Percentiles rank a stretch among this genome's conserved stretches.
Conservation (phyloP, 2,329 filamentous ascomycete genomes). For the Hortaea werneckii region DNA sequence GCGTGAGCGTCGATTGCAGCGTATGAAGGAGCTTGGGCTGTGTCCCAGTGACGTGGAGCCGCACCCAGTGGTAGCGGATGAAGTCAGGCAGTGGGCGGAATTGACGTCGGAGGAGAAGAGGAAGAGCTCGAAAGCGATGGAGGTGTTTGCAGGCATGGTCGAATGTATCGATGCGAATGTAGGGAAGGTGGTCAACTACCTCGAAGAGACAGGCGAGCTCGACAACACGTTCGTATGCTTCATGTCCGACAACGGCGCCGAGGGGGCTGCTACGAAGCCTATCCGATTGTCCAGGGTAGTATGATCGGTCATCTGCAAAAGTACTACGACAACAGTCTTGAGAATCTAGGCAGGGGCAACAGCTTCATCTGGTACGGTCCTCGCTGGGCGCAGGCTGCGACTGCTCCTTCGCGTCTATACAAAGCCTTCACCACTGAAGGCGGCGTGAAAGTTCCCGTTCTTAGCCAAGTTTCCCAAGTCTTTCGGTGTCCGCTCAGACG, state of each 20-base stretch:
- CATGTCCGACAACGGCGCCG: constrained; percentile 54
- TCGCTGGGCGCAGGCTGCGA: constrained; percentile 46
- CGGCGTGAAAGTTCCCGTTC: constrained; percentile 44
- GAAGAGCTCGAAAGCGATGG: constrained; percentile 47
- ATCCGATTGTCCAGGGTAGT: constrained; percentile 45
- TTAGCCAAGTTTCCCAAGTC: constrained; percentile 30
- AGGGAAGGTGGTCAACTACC: constrained; percentile 48
- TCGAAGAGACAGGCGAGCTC: constrained; percentile 46
- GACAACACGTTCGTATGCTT: constrained; percentile 57
- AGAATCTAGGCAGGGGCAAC: constrained; percentile 48
- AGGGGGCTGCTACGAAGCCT: constrained; percentile 50
- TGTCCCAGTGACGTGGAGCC: constrained; percentile 41
- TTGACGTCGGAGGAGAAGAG: constrained; percentile 37
- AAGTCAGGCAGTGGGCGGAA: constrained; percentile 40
- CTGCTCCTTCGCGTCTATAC: constrained; percentile 40
- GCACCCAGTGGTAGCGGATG: constrained; percentile 41
- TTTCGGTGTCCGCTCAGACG: constrained; percentile 2
- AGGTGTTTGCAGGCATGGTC: constrained; percentile 55
- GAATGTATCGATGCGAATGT: constrained; percentile 52
- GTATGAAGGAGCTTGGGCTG: constrained; percentile 49
- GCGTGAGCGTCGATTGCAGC: constrained; percentile 42
- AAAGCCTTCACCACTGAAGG: constrained; percentile 38
- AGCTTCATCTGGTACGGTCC: constrained; percentile 53
- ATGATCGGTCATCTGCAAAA: constrained; percentile 46
- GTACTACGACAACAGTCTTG: constrained; percentile 48